Conservation (phyloP, 441 rosid genomes). For the Sinapis alba region DNA sequence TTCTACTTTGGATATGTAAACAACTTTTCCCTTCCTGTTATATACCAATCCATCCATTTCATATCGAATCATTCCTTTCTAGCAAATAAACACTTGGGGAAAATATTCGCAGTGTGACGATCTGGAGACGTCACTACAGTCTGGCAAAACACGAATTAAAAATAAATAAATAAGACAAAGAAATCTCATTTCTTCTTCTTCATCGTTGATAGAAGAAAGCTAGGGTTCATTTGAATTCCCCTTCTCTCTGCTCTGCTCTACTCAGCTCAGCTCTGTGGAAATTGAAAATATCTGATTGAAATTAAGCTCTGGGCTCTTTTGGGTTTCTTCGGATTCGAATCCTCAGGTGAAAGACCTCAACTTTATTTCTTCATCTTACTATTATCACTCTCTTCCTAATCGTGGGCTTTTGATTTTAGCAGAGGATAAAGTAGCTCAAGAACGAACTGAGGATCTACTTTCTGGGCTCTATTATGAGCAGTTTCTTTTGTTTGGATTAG, state of each 20-base stretch:
- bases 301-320: constrained; percentile 17
- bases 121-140: constrained; percentile 12
- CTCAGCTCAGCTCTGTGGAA: not conserved
- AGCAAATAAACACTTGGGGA: not conserved
- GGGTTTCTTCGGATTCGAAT: constrained; percentile 9
- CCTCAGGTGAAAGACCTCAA: constrained; percentile 28
- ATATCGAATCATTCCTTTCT: not conserved
- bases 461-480: constrained; percentile 12
- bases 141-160: constrained; percentile 15
- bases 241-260: constrained; percentile 11
- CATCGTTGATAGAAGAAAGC: constrained; percentile 23
- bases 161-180: not conserved
- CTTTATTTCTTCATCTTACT: constrained; percentile 26
- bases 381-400: not conserved
- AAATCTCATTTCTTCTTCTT: constrained; percentile 17
- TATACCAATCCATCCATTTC: not conserved
- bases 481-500: constrained; percentile 1
- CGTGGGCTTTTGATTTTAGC: constrained; percentile 14
- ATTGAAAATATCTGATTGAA: constrained; percentile 14
- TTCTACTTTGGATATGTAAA: not conserved
- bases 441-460: constrained; percentile 21
- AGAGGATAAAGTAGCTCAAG: constrained; percentile 11
- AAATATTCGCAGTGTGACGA: not conserved
- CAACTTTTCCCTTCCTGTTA: not conserved
- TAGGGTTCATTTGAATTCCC: constrained; percentile 28